Conservation (phyloP, 129 eudicot species). For the Helichrysum umbraculigerum region DNA sequence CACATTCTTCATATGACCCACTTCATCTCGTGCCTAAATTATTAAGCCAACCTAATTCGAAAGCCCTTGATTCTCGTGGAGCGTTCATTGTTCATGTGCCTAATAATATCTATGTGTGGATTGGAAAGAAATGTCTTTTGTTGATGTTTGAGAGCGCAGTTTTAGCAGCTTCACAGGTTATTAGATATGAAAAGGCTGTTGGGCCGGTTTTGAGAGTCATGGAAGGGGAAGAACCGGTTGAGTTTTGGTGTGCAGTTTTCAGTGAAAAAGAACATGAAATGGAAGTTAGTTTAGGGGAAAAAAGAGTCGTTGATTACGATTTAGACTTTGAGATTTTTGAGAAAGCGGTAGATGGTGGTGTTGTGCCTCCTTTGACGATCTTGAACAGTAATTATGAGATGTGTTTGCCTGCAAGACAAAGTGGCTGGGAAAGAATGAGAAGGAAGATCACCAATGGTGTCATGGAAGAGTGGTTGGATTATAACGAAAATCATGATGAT, state of each 20-base stretch:
- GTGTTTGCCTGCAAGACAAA: constrained; percentile 68
- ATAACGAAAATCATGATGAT: constrained; percentile 29
- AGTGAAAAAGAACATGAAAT: constrained; percentile 26
- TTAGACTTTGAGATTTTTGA: constrained; percentile 72
- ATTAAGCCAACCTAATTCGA: constrained; percentile 49
- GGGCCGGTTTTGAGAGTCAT: constrained; percentile 51
- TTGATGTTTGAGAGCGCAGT: constrained; percentile 57
- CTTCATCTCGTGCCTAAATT: constrained; percentile 91
- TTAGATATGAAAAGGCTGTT: constrained; percentile 70
- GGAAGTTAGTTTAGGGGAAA: constrained; percentile 30
- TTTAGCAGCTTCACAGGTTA: constrained; percentile 77
- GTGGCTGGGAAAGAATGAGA: constrained; percentile 79
- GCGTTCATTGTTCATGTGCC: constrained; percentile 86
- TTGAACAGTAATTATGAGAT: constrained; percentile 57
- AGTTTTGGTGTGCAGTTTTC: constrained; percentile 67
- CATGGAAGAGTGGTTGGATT: constrained; percentile 54
- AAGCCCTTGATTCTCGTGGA: constrained; percentile 86
- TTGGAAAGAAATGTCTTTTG: constrained; percentile 58
- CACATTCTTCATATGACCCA: constrained; percentile 89
- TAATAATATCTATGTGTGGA: constrained; percentile 71
- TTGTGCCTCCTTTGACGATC: constrained; percentile 70
- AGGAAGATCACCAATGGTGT: constrained; percentile 62
- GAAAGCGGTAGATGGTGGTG: constrained; percentile 75
- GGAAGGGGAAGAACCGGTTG: constrained; percentile 82
- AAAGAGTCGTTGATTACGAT: constrained; percentile 66